phyloP scores from a whole-genome alignment of 305 asterid species.

The Fraxinus xanthoxyloides region DNA sequence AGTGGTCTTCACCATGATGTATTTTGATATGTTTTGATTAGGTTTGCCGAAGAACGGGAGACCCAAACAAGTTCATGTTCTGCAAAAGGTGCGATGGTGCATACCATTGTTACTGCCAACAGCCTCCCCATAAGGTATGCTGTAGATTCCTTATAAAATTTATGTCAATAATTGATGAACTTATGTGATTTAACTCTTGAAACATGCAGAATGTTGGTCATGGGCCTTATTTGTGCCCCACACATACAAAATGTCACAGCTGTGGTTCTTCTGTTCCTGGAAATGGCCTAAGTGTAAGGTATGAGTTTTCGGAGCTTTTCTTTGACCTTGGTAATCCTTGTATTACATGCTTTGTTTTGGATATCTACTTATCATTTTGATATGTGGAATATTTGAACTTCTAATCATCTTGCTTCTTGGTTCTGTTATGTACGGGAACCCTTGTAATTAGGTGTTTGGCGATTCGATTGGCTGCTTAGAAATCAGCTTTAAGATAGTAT shows the following conservation, averaged over 20 bases:
- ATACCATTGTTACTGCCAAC: conserved; percentile 90
- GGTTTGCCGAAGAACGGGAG: conserved; percentile 95
- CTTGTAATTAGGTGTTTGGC: background rate
- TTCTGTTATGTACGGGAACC: background rate
- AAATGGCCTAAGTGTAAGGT: conserved; percentile 93
- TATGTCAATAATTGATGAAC: conserved; percentile 13
- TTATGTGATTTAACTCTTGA: conserved; percentile 28
- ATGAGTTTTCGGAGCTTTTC: conserved; percentile 25
- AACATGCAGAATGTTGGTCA: conserved; percentile 78
- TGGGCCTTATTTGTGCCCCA: conserved; percentile 94
- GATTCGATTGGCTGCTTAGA: background rate
- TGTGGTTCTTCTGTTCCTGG: conserved; percentile 94
- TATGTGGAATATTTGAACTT: background rate
- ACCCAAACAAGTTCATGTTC: conserved; percentile 86
- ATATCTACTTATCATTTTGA: conserved; percentile 4
- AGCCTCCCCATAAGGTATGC: conserved; percentile 67
- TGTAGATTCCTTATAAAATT: conserved; percentile 8
- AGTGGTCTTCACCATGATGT: conserved; percentile 1
- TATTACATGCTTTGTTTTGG: background rate
- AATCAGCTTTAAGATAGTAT: background rate
- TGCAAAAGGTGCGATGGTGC: conserved; percentile 99
- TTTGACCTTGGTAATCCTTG: background rate
- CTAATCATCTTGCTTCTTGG: background rate
- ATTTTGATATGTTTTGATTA: conserved; percentile 20
- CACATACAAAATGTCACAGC: conserved; percentile 95